These are phyloP conservation scores for Fusarium torreyae DNA, from an alignment of 2,329 filamentous ascomycete species.

Conservation along the genomic window DNA sequence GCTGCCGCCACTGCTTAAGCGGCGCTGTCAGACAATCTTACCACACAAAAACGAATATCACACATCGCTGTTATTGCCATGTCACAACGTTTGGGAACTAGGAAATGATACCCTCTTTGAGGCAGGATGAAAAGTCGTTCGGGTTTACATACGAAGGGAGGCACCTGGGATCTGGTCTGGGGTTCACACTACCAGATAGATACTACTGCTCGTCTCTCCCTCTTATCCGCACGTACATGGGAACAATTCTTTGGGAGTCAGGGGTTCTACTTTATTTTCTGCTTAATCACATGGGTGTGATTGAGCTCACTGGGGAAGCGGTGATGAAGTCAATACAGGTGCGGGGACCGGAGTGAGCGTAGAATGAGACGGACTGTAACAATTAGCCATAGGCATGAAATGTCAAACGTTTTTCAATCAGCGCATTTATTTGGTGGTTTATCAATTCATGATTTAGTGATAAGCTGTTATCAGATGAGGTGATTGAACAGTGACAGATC, in stretches of 20 bases:
- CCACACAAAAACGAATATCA: slow-evolving; percentile 26
- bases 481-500: not conserved
- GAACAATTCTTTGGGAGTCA: slow-evolving; percentile 44
- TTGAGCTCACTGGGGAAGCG: slow-evolving; percentile 27
- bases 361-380: slow-evolving; percentile 42
- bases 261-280: slow-evolving; percentile 46
- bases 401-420: slow-evolving; percentile 31
- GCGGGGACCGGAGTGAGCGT: slow-evolving; percentile 14
- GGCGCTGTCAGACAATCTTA: slow-evolving; percentile 7
- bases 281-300: slow-evolving; percentile 29
- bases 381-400: slow-evolving; percentile 37
- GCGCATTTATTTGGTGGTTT: not conserved
- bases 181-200: slow-evolving; percentile 31
- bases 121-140: slow-evolving; percentile 38
- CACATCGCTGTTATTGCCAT: slow-evolving; percentile 18
- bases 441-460: slow-evolving; percentile 14
- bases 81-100: slow-evolving; percentile 39
- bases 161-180: slow-evolving; percentile 25
- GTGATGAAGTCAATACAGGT: slow-evolving; percentile 14
- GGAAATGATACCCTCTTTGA: slow-evolving; percentile 50
- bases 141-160: slow-evolving; percentile 20
- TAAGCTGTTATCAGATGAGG: slow-evolving; percentile 20
- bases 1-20: slow-evolving; percentile 53
- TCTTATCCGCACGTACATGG: slow-evolving; percentile 37
- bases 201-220: slow-evolving; percentile 19